Conservation (phyloP, 768 basidiomycete species). For the Phylloporus rhodoxanthus region DNA sequence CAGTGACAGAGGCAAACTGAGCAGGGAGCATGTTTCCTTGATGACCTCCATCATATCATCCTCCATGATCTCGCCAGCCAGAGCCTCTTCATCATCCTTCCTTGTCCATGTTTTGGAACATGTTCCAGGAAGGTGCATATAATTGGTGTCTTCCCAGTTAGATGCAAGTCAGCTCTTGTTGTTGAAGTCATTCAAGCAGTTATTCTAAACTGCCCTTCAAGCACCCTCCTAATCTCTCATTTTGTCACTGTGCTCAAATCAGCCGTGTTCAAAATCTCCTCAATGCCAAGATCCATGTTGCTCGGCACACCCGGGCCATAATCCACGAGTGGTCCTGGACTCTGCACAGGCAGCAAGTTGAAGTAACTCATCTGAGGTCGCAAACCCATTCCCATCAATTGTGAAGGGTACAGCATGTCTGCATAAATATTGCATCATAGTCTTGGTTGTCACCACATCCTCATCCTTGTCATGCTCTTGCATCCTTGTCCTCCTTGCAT, state of each 20-base stretch:
- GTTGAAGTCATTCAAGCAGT: slow-evolving; percentile 73
- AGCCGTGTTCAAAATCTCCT: slow-evolving; percentile 65
- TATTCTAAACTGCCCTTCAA: slow-evolving; percentile 80
- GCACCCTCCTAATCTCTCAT: slow-evolving; percentile 75
- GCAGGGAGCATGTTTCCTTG: slow-evolving; percentile 75
- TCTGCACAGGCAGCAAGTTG: slow-evolving; percentile 49
- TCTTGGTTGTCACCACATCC: no score
- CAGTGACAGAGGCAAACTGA: no score
- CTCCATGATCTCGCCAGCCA: no score
- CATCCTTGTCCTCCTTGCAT: no score
- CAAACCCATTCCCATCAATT: slow-evolving; percentile 58
- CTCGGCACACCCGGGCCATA: slow-evolving; percentile 45
- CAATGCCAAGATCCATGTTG: slow-evolving; percentile 71
- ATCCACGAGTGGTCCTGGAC: slow-evolving; percentile 46
- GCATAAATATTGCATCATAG: no score
- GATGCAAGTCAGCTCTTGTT: slow-evolving; percentile 72
- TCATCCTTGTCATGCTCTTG: no score
- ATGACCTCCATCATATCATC: slow-evolving; percentile 85
- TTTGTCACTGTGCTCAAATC: slow-evolving; percentile 92
- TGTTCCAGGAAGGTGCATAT: slow-evolving; percentile 90
- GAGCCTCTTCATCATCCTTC: no score
- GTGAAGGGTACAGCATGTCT: slow-evolving; percentile 49
- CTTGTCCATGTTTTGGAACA: no score
- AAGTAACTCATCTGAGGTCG: slow-evolving; percentile 73
- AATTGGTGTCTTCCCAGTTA: slow-evolving; percentile 69